phyloP scores from a whole-genome alignment of 805 yeast genomes.

The Nakazawaea anatomiae region DNA sequence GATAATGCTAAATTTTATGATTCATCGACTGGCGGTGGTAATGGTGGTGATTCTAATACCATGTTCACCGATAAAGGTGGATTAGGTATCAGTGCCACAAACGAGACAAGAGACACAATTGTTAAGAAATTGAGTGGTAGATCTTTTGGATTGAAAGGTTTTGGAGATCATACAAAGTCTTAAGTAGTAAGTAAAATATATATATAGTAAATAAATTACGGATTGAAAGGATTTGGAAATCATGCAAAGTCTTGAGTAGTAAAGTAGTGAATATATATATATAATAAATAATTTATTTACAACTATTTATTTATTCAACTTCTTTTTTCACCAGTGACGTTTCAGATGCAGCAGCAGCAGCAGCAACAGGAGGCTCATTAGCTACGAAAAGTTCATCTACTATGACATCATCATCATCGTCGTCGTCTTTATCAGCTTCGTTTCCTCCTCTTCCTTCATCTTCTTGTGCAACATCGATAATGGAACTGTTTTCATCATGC shows the following conservation, averaged over 20 bases:
- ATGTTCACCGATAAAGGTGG: slow-evolving; percentile 15
- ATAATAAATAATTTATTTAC: neutral
- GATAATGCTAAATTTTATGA: slow-evolving; percentile 6
- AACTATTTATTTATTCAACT: neutral
- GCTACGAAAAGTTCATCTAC: neutral
- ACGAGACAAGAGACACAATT: slow-evolving; percentile 14
- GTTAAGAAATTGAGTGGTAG: slow-evolving; percentile 24
- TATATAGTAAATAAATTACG: slow-evolving; percentile 6
- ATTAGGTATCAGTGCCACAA: neutral
- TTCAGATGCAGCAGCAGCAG: neutral
- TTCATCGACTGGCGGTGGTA: slow-evolving; percentile 6
- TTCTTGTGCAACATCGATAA: neutral
- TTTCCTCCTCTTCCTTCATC: no score
- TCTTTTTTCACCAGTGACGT: neutral
- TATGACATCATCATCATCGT: neutral
- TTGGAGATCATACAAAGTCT: slow-evolving; percentile 9
- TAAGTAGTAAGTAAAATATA: neutral
- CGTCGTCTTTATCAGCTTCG: neutral
- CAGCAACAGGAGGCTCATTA: neutral
- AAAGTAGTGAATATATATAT: no score
- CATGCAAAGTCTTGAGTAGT: neutral
- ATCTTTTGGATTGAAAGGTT: slow-evolving; percentile 23
- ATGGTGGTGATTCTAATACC: neutral
- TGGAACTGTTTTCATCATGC: no score
- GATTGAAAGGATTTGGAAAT: slow-evolving; percentile 19